phyloP scores from a whole-genome alignment of 176 grass and related monocot species.

The Aegilops tauschii region DNA sequence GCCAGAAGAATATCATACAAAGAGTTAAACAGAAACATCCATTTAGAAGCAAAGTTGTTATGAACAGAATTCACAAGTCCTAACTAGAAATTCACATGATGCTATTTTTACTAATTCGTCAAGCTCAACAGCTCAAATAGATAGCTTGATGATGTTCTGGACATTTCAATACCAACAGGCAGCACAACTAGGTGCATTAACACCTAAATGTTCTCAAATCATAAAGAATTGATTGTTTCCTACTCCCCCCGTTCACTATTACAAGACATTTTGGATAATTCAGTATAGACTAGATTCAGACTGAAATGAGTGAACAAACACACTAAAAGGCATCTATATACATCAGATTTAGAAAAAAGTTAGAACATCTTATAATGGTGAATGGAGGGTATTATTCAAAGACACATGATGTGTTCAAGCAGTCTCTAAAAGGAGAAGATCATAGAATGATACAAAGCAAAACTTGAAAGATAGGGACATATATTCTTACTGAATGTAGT shows the following conservation, averaged over 20 bases:
- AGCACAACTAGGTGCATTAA: not conserved
- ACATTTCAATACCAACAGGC: conserved; percentile 3
- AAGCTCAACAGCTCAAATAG: conserved; percentile 2
- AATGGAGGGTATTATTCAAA: not conserved
- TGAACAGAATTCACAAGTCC: not conserved
- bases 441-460: conserved; percentile 4
- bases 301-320: too few species aligned
- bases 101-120: conserved; percentile 6
- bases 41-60: not conserved
- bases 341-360: too few species aligned
- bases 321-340: too few species aligned
- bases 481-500: conserved; percentile 76
- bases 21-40: conserved; percentile 17
- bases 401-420: not conserved
- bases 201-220: not conserved
- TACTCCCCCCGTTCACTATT: not conserved
- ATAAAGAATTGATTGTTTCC: conserved; percentile 2
- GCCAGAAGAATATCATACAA: conserved; percentile 24
- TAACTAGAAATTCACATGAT: not conserved
- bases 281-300: too few species aligned
- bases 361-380: too few species aligned
- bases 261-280: too few species aligned
- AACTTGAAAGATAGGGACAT: conserved; percentile 2
- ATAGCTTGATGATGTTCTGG: not conserved
- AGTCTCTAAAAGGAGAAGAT: not conserved